phyloP scores from a whole-genome alignment of 179 eudicot genomes.

The Sideroxylon spinosum region DNA sequence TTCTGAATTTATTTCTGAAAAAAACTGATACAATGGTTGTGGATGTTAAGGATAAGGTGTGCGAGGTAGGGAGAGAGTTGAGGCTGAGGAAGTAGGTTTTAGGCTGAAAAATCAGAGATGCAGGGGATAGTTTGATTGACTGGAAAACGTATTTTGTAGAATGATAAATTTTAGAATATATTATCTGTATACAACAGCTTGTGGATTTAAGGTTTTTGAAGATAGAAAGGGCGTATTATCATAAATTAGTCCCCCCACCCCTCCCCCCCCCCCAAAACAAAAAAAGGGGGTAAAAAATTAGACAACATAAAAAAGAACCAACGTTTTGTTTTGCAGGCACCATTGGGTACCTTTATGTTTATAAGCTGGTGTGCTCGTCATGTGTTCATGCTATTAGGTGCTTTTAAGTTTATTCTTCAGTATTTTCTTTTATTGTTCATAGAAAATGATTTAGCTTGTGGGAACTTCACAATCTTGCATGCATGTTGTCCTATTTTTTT shows the following conservation, averaged over 20 bases:
- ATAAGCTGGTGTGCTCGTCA: not conserved
- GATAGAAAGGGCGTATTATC: conserved; percentile 1
- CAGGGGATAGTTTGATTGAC: not conserved
- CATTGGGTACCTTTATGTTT: not conserved
- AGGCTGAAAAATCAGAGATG: conserved; percentile 1
- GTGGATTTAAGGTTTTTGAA: not conserved
- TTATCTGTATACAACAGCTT: not conserved
- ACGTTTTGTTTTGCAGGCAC: not conserved
- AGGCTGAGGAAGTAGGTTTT: conserved; percentile 9
- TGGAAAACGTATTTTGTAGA: not conserved
- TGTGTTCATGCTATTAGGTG: not conserved
- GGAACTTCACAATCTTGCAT: not conserved
- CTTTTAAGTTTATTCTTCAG: not conserved
- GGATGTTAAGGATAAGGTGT: too few relatives aligned
- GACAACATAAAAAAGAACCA: too few relatives aligned
- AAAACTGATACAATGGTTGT: not conserved
- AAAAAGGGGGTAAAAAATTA: too few relatives aligned
- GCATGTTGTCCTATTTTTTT: not conserved
- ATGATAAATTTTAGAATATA: not conserved
- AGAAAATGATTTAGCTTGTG: not conserved
- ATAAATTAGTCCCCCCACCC: not conserved
- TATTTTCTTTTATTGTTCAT: conserved; percentile 3
- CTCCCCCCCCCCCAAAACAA: too few relatives aligned
- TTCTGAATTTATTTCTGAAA: not conserved
- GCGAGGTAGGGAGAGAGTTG: not conserved